Conservation (phyloP, 805 yeast species). For the Sugiyamaella mastotermitis region DNA sequence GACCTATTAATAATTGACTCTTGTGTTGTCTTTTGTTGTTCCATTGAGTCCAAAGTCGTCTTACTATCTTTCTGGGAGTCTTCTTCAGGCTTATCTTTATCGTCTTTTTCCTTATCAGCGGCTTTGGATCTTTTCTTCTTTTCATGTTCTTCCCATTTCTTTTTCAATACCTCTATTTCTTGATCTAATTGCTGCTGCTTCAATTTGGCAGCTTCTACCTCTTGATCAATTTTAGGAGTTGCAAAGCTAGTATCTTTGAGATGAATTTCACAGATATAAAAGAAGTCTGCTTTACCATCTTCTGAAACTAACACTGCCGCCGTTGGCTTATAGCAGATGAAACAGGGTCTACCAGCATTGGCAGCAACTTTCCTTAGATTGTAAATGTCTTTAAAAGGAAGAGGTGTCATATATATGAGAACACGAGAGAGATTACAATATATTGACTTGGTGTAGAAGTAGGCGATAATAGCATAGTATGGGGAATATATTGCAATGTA, state of each 20-base stretch:
- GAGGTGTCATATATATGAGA: slow-evolving; percentile 4
- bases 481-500: no score
- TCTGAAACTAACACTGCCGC: slow-evolving; percentile 42
- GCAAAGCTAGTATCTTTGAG: slow-evolving; percentile 45
- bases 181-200: slow-evolving; percentile 21
- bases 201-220: slow-evolving; percentile 29
- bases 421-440: no score
- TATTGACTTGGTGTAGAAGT: no score
- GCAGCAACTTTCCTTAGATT: slow-evolving; percentile 42
- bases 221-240: slow-evolving; percentile 34
- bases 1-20: slow-evolving; percentile 24
- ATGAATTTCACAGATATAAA: slow-evolving; percentile 48
- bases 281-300: slow-evolving; percentile 42
- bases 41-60: not conserved
- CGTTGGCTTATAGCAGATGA: slow-evolving; percentile 50
- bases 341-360: slow-evolving; percentile 40
- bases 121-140: slow-evolving; percentile 17
- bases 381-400: slow-evolving; percentile 39
- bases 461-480: no score
- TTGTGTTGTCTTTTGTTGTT: slow-evolving; percentile 19
- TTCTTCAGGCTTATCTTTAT: slow-evolving; percentile 17
- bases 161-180: slow-evolving; percentile 30
- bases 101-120: slow-evolving; percentile 13
- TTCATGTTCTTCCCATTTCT: slow-evolving; percentile 28
- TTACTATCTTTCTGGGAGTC: slow-evolving; percentile 23